Conservation (phyloP, 345 rosid species). For the Physaria fendleri region DNA sequence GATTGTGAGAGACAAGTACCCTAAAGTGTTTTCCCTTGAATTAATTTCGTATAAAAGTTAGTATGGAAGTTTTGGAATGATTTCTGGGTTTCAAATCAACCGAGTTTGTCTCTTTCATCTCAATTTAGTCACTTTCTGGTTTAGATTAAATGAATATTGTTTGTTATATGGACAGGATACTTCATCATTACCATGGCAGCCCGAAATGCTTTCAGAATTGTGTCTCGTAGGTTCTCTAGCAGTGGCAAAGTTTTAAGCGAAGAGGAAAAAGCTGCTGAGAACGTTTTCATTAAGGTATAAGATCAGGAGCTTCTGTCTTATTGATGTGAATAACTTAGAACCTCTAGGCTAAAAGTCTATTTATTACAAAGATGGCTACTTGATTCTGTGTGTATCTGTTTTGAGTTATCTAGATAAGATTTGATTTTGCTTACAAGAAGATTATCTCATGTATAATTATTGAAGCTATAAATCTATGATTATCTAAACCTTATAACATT, state of each 20-base stretch:
- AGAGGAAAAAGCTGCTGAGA: conserved; percentile 97
- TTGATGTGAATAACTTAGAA: neutral
- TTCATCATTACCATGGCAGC: conserved; percentile 45
- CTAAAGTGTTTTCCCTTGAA: neutral
- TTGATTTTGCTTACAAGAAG: neutral
- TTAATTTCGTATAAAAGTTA: too few relatives aligned
- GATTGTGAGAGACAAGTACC: neutral
- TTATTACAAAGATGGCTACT: neutral
- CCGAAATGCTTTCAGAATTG: conserved; percentile 41
- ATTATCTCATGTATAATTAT: neutral
- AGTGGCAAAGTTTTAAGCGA: conserved; percentile 70
- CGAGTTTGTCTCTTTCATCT: neutral
- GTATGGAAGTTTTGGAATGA: neutral
- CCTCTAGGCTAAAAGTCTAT: neutral
- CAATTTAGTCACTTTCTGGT: neutral
- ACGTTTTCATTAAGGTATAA: conserved; percentile 76
- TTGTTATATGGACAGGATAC: conserved; percentile 13
- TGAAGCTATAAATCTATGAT: neutral
- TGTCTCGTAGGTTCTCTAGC: conserved; percentile 67
- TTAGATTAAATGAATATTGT: neutral
- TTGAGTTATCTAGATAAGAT: neutral
- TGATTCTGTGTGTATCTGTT: neutral
- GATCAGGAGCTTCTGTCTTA: neutral
- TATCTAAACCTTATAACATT: neutral
- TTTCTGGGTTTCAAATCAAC: neutral